phyloP scores from a whole-genome alignment of 164 flowering plant species.

The Platanus orientalis region DNA sequence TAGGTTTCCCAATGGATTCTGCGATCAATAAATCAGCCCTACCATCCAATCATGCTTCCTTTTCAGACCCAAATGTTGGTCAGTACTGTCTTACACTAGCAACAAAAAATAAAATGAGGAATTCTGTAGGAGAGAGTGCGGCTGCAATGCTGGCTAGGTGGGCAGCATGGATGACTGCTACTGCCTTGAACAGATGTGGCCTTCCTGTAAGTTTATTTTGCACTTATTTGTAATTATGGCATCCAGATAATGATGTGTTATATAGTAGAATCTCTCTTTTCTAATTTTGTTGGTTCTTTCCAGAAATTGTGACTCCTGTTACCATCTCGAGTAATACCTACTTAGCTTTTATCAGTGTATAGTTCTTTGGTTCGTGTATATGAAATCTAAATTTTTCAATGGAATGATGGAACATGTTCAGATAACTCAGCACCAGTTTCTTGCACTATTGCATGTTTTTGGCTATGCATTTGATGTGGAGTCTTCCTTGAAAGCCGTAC shows the following conservation, averaged over 20 bases:
- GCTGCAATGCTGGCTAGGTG: conserved; percentile 59
- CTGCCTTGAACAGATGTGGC: conserved; percentile 73
- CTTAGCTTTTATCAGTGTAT: no score
- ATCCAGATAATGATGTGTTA: not conserved
- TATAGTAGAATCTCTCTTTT: not conserved
- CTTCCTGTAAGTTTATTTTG: conserved; percentile 66
- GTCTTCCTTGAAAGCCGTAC: no score
- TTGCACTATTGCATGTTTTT: no score
- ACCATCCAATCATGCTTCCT: conserved; percentile 34
- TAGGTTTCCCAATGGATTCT: conserved; percentile 35
- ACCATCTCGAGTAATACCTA: no score
- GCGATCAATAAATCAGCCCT: conserved; percentile 18
- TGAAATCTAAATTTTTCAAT: no score
- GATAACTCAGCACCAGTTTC: no score
- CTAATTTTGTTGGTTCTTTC: not conserved
- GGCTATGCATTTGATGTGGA: no score
- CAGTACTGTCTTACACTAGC: conserved; percentile 61
- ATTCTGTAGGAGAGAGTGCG: conserved; percentile 67
- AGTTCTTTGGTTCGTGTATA: no score
- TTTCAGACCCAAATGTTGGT: conserved; percentile 74
- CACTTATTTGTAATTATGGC: not conserved
- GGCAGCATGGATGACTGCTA: conserved; percentile 67
- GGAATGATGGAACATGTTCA: no score
- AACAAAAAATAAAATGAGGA: conserved; percentile 61
- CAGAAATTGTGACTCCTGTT: not conserved